A percentile compares a stretch with the other conserved stretches of the same genome.
phyloP scores from a whole-genome alignment of 2,329 filamentous ascomycete genomes.

The Exophiala oligosperma region DNA sequence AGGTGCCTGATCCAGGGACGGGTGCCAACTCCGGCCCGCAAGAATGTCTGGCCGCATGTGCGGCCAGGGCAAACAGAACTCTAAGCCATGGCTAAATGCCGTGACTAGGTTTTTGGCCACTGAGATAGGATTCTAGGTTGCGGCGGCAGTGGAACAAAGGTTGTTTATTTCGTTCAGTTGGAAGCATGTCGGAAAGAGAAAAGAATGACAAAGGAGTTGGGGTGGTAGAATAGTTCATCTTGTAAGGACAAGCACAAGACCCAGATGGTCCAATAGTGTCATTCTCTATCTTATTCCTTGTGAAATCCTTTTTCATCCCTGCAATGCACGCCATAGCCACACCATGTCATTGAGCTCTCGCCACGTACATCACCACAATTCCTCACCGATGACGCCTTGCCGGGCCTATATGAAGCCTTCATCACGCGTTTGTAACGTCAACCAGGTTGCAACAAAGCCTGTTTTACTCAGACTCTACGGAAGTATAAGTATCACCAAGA shows the following conservation, averaged over 20 bases:
- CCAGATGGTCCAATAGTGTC: background rate
- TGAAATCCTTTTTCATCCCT: background rate
- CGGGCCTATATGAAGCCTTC: too few relatives aligned
- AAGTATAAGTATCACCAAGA: background rate
- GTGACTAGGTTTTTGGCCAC: constrained; percentile 3
- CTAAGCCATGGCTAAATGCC: background rate
- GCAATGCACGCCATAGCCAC: background rate
- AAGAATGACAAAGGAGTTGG: background rate
- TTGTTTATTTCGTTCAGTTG: background rate
- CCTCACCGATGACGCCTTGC: background rate
- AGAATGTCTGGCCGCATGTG: constrained; percentile 35
- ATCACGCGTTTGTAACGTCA: background rate
- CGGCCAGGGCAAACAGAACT: constrained; percentile 9
- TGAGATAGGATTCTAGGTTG: too few relatives aligned
- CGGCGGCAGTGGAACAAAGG: background rate
- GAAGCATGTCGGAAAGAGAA: background rate
- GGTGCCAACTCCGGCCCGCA: constrained; percentile 43
- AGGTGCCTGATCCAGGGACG: constrained; percentile 42
- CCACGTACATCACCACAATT: background rate
- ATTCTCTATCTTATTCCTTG: background rate
- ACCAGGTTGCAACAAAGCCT: background rate
- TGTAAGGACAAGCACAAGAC: background rate
- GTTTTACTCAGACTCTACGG: background rate
- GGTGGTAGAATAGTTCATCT: background rate
- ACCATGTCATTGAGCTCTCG: background rate